Evolutionary conservation across 116 monocot genomes (phyloP).

Genomic region (Iris pallida): DNA sequence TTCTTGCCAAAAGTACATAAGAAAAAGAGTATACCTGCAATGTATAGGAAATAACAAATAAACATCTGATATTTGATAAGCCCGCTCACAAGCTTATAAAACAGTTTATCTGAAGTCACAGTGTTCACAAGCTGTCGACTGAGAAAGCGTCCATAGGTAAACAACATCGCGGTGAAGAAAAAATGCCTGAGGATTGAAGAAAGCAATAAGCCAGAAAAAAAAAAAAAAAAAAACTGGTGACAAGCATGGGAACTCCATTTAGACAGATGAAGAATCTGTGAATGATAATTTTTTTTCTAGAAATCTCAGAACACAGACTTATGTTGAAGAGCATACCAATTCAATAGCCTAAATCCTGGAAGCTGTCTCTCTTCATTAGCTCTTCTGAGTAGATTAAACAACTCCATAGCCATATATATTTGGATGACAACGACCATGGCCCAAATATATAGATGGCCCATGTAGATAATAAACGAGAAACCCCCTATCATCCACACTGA

Average conservation of each 20-base stretch:
- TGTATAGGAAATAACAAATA: conserved; percentile 88
- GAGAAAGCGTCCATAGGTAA: conserved; percentile 86
- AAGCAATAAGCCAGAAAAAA: not conserved
- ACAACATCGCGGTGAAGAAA: conserved; percentile 92
- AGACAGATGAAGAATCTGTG: not conserved
- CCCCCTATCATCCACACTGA: conserved; percentile 89
- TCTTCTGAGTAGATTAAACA: conserved; percentile 83
- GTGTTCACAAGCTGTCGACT: conserved; percentile 89
- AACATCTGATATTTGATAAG: conserved; percentile 93
- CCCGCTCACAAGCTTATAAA: conserved; percentile 75
- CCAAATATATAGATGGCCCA: conserved; percentile 98
- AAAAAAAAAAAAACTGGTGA: not conserved
- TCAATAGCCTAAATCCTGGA: conserved; percentile 83
- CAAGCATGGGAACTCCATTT: not conserved
- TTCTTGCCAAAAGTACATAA: not conserved
- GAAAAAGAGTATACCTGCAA: conserved; percentile 44
- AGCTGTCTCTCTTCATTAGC: conserved; percentile 73
- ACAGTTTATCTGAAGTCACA: conserved; percentile 74
- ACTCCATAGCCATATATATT: conserved; percentile 80
- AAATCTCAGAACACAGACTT: not conserved
- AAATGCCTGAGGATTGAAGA: conserved; percentile 54
- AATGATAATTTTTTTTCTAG: not conserved
- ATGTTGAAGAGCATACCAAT: conserved; percentile 43
- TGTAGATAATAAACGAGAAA: conserved; percentile 63
- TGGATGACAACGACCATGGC: conserved; percentile 94